Conservation (phyloP, 2,329 filamentous ascomycete species). For the Monosporascus ibericus region DNA sequence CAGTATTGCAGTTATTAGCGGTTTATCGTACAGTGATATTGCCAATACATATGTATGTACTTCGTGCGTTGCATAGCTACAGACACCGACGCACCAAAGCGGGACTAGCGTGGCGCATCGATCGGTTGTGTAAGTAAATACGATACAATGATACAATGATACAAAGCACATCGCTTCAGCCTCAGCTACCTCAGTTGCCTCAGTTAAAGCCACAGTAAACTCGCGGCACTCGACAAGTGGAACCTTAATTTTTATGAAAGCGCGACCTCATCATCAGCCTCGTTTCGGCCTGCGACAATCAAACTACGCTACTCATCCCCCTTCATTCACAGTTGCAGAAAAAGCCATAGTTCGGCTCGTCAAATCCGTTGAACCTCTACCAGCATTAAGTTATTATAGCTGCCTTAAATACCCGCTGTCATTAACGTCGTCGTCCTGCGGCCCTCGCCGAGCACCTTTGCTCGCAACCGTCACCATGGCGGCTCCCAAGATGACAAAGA, state of each 20-base stretch:
- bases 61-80: not conserved
- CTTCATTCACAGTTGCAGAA: not conserved
- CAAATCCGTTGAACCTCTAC: too few relatives aligned
- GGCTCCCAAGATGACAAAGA: constrained; percentile 76
- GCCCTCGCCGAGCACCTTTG: not conserved
- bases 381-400: not conserved
- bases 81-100: too few relatives aligned
- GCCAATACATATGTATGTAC: not conserved
- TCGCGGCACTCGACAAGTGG: not conserved
- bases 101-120: too few relatives aligned
- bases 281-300: not conserved
- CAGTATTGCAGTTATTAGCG: too few relatives aligned
- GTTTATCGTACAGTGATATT: too few relatives aligned
- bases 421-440: too few relatives aligned
- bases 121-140: too few relatives aligned
- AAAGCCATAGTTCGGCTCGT: not conserved
- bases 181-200: too few relatives aligned
- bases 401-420: too few relatives aligned
- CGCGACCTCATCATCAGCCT: not conserved
- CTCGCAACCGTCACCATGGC: constrained; percentile 44
- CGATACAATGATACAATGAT: too few relatives aligned
- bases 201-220: too few relatives aligned
- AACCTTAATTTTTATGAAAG: not conserved
- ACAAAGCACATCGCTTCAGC: too few relatives aligned
- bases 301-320: not conserved